These are phyloP conservation scores for Flaveria floridana DNA, from an alignment of 140 eudicot genomes.

Conservation along the genomic window DNA sequence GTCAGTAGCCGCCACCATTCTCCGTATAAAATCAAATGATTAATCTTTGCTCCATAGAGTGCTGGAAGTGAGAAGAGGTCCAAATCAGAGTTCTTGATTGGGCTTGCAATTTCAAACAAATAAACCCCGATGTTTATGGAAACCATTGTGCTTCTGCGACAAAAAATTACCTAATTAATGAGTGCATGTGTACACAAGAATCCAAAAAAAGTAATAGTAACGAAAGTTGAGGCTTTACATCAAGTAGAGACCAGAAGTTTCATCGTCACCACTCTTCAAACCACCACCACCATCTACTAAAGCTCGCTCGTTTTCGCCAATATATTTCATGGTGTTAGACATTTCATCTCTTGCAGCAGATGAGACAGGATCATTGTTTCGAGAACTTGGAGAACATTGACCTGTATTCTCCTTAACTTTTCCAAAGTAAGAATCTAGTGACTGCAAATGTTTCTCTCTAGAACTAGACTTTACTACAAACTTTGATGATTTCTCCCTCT, in stretches of 20 bases:
- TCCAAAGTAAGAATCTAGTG: conserved; percentile 59
- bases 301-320: conserved; percentile 23
- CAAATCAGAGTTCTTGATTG: conserved; percentile 55
- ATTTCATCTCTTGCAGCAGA: conserved; percentile 28
- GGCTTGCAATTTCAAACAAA: conserved; percentile 81
- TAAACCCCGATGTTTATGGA: conserved; percentile 77
- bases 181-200: not conserved
- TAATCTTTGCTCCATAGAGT: conserved; percentile 87
- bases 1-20: conserved; percentile 98
- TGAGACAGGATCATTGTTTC: conserved; percentile 10
- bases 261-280: conserved; percentile 38
- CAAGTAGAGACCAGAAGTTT: conserved; percentile 56
- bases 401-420: conserved; percentile 42
- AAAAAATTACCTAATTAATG: conserved; percentile 22
- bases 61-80: conserved; percentile 76
- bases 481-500: conserved; percentile 33
- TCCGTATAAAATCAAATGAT: conserved; percentile 68
- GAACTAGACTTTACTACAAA: conserved; percentile 37
- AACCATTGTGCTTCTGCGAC: conserved; percentile 70
- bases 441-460: conserved; percentile 48
- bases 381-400: conserved; percentile 26
- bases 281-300: conserved; percentile 30
- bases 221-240: conserved; percentile 45
- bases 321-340: conserved; percentile 9
- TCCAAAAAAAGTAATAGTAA: conserved; percentile 7